Conservation (phyloP, 108 stramenopile genomes). For the Nitzschia sp. region DNA sequence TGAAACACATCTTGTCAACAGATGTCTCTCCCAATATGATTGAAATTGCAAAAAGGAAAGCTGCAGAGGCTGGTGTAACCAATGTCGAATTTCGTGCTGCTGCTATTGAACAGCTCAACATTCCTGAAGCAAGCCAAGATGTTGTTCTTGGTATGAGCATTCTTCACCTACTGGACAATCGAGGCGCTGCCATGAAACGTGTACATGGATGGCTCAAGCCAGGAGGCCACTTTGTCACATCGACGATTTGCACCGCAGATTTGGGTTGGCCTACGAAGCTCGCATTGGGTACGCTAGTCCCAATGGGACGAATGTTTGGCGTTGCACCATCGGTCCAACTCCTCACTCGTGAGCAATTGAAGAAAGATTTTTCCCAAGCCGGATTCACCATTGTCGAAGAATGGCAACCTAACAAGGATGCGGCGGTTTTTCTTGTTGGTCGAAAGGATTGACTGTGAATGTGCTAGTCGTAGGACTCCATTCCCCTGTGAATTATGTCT, state of each 20-base stretch:
- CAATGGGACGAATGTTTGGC: background rate
- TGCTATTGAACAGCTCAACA: constrained; percentile 7
- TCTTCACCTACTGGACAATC: constrained; percentile 16
- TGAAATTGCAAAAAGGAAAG: constrained; percentile 5
- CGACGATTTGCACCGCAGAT: constrained; percentile 10
- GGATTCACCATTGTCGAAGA: background rate
- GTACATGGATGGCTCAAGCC: constrained; percentile 10
- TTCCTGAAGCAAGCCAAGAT: constrained; percentile 7
- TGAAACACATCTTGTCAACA: constrained; percentile 17
- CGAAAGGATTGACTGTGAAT: background rate
- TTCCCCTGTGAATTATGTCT: too few species aligned
- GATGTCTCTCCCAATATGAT: constrained; percentile 21
- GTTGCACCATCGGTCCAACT: background rate
- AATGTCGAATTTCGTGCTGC: constrained; percentile 18
- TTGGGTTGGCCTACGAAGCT: background rate
- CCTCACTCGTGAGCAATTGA: background rate
- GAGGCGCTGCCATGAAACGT: background rate
- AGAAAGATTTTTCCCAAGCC: background rate
- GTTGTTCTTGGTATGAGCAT: constrained; percentile 25
- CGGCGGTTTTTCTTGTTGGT: background rate
- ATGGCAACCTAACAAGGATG: background rate
- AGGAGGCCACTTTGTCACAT: constrained; percentile 19
- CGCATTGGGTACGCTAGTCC: background rate
- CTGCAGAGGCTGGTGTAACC: background rate
- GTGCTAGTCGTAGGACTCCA: too few species aligned